Conservation (phyloP, 345 rosid species). For the Combretum micranthum region DNA sequence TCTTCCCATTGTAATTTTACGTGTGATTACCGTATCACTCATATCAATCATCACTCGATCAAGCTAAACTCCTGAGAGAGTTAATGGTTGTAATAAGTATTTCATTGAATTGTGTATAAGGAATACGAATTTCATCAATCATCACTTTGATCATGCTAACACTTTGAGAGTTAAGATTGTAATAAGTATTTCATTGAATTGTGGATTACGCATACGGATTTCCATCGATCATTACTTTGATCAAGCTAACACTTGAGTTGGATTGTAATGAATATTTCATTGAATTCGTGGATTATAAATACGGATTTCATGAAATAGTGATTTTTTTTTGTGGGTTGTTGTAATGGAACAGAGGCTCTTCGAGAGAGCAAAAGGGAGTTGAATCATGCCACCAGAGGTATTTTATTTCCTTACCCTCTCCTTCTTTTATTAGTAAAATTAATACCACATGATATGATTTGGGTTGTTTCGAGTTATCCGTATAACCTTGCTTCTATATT, state of each 20-base stretch:
- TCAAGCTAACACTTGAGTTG: too few species aligned
- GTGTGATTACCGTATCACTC: neutral
- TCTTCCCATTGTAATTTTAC: neutral
- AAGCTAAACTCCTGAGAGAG: too few species aligned
- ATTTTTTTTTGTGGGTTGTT: neutral
- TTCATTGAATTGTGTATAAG: too few species aligned
- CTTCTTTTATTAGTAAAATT: conserved; percentile 1
- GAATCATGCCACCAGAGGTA: conserved; percentile 92
- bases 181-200: too few species aligned
- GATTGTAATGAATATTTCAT: neutral
- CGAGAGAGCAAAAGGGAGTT: conserved; percentile 88
- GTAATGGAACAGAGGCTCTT: conserved; percentile 65
- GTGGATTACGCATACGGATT: too few species aligned
- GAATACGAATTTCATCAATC: too few species aligned
- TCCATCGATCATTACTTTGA: too few species aligned
- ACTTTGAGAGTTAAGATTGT: too few species aligned
- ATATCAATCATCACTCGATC: too few species aligned
- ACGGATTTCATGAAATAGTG: neutral
- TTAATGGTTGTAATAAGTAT: too few species aligned
- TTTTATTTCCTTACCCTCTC: neutral
- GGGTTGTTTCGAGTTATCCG: neutral
- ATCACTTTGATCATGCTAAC: too few species aligned
- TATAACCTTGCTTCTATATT: neutral
- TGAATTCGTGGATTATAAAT: neutral
- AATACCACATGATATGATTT: neutral